These are phyloP conservation scores for Chlorella ohadii DNA, from an alignment of 139 green algal species.

Conservation along the genomic window DNA sequence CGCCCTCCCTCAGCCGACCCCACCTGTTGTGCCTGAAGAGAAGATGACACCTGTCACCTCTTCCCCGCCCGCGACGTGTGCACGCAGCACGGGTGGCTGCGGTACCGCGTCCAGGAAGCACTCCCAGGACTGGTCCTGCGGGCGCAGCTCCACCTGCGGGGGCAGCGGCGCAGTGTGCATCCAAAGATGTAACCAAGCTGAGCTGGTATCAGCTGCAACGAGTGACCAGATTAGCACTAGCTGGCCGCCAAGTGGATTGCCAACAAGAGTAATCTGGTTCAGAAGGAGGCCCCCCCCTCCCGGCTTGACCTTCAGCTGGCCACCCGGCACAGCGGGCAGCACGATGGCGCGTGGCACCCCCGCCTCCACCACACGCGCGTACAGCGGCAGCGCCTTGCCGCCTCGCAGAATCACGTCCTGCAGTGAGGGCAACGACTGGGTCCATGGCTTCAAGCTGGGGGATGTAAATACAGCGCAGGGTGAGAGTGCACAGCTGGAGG, in stretches of 20 bases:
- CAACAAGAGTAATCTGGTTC: too few relatives aligned
- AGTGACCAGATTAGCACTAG: too few relatives aligned
- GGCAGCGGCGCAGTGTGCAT: neutral
- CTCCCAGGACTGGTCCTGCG: constrained; percentile 57
- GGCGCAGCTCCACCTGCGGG: constrained; percentile 44
- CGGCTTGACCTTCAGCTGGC: neutral
- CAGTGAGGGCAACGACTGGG: too few relatives aligned
- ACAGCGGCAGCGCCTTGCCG: constrained; percentile 81
- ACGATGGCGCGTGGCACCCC: constrained; percentile 49
- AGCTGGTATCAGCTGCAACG: too few relatives aligned
- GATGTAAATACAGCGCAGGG: too few relatives aligned
- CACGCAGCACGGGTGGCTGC: neutral
- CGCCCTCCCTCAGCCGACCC: too few relatives aligned
- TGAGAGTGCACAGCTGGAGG: too few relatives aligned
- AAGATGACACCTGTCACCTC: constrained; percentile 88
- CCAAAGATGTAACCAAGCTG: too few relatives aligned
- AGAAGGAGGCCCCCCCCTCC: too few relatives aligned
- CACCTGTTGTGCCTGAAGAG: constrained; percentile 91
- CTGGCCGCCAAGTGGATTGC: too few relatives aligned
- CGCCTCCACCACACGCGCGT: constrained; percentile 63
- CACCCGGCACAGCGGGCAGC: constrained; percentile 44
- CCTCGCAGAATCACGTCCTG: constrained; percentile 84
- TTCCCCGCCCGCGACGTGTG: constrained; percentile 50
- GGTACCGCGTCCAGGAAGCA: constrained; percentile 57
- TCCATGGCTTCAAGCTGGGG: too few relatives aligned